These are phyloP conservation scores for Actinomortierella wolfii DNA, from an alignment of 371 early-diverging fungal genomes.

Conservation along the genomic window DNA sequence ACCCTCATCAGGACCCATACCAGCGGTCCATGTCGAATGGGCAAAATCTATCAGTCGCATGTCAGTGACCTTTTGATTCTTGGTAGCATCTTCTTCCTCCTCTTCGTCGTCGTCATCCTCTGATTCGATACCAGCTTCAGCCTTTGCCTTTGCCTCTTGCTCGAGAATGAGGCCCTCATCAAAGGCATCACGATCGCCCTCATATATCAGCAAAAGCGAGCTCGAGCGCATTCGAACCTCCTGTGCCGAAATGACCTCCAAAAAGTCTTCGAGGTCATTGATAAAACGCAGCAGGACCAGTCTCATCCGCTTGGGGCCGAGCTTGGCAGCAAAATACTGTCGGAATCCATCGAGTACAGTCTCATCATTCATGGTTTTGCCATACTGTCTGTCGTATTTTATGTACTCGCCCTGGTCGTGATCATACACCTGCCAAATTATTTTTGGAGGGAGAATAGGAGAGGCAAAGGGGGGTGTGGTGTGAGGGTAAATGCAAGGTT, in stretches of 20 bases:
- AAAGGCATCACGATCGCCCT: conserved; percentile 63
- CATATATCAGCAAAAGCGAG: conserved; percentile 75
- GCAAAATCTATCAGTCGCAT: conserved; percentile 81
- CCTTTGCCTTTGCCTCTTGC: conserved; percentile 24
- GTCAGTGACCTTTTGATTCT: conserved; percentile 51
- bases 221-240: conserved; percentile 66
- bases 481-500: no score
- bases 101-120: conserved; percentile 47
- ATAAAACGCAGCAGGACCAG: conserved; percentile 68
- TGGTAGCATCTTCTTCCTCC: conserved; percentile 54
- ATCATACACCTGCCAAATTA: conserved; percentile 53
- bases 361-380: conserved; percentile 49
- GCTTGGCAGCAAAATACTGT: conserved; percentile 52
- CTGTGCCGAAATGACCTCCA: conserved; percentile 47
- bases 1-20: conserved; percentile 55
- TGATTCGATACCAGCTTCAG: conserved; percentile 47
- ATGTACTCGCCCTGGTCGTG: conserved; percentile 45
- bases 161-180: conserved; percentile 44
- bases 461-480: no score
- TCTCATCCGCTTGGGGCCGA: conserved; percentile 50
- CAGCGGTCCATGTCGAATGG: conserved; percentile 67
- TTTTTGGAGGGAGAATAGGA: conserved; percentile 14
- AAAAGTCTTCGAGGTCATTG: conserved; percentile 59
- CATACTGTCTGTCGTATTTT: conserved; percentile 52
- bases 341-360: conserved; percentile 53